Conservation (phyloP, 1,139 yeast genomes). For the Geotrichum klebahnii region DNA sequence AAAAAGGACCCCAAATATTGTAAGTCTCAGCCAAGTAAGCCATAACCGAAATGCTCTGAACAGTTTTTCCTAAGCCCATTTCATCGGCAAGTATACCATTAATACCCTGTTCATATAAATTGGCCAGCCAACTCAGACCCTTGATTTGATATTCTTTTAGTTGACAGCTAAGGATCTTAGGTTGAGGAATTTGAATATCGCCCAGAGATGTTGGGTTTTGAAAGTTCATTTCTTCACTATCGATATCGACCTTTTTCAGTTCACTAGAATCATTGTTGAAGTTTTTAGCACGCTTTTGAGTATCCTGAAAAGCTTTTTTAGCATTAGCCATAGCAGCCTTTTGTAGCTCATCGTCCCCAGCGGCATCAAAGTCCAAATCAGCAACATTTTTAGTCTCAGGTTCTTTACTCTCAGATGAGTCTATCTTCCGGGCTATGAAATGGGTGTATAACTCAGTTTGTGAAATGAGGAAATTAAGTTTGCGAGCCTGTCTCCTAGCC, state of each 20-base stretch:
- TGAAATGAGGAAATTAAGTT: constrained; percentile 91
- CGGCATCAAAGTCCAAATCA: constrained; percentile 79
- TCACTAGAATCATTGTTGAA: constrained; percentile 49
- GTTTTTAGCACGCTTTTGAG: constrained; percentile 70
- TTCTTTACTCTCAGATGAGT: constrained; percentile 65
- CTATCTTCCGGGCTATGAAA: constrained; percentile 89
- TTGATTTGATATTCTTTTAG: constrained; percentile 93
- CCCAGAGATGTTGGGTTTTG: constrained; percentile 95
- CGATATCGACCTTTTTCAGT: constrained; percentile 39
- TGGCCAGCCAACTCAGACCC: constrained; percentile 96
- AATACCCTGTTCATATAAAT: constrained; percentile 94
- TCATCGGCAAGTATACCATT: constrained; percentile 97
- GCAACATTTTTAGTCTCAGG: constrained; percentile 33
- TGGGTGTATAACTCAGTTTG: constrained; percentile 97
- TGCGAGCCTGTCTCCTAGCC: constrained; percentile 86
- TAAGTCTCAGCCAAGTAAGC: constrained; percentile 94
- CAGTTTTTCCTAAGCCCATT: constrained; percentile 98
- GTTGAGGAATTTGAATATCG: constrained; percentile 78
- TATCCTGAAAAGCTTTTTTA: constrained; percentile 74
- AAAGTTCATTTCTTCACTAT: constrained; percentile 77
- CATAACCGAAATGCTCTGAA: constrained; percentile 90
- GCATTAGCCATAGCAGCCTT: constrained; percentile 92
- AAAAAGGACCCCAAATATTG: constrained; percentile 96
- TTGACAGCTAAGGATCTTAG: constrained; percentile 80
- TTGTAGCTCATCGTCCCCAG: constrained; percentile 74